Evolutionary conservation across 805 yeast species (phyloP), one percentile per base, ranked within the genome.

Genomic region (Saccharomycopsis synnaedendra): DNA sequence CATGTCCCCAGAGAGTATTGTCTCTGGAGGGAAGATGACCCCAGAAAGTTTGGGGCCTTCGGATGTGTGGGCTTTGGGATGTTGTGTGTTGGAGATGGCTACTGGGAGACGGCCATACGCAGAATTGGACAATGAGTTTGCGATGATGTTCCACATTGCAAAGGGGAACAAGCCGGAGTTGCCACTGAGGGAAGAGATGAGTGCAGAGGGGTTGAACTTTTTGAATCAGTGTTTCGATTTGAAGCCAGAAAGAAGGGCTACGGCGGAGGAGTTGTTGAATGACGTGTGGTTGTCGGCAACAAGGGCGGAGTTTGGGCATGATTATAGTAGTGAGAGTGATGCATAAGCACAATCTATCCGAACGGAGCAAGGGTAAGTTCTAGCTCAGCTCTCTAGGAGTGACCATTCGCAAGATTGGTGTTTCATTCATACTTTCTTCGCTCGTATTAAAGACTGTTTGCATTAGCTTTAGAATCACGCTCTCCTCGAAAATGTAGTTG

Each of bases 31-130:
- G 32, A 19, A 19, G 19, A 72, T 75, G 8, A 56, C 54, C 39
- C 63, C 63, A 38, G 63, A 65, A 2, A 60, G 60, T 37, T 63
- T 67, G 45, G 72, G 71, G 34, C 64, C 72, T 4, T 66, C 65
- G 42, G 98, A 93, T 65, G 85, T 93, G 34, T 93, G 98, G 98
- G 87, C 98, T 0, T 68, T 90, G 39, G 98, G 98, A 3, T 93
- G 98, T 64, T 90, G 96, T 64, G 84, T 93, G 3, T 63, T 90
- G 42, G 97, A 93, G 62, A 93, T 93, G 97, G 86, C 90, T 1
- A 89, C 97, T 0, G 98, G 98, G 9, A 72, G 88, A 55, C 72
- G 96, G 50, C 98, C 98, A 4, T 93, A 98, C 98, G 84, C 94
- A 10, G 85, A 87, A 62, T 69, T 88, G 52, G 98, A 93, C 59